Evolutionary conservation across 2,329 filamentous ascomycete species (phyloP), one percentile per base, ranked within the genome.

Genomic region (Bretziella fagacearum): DNA sequence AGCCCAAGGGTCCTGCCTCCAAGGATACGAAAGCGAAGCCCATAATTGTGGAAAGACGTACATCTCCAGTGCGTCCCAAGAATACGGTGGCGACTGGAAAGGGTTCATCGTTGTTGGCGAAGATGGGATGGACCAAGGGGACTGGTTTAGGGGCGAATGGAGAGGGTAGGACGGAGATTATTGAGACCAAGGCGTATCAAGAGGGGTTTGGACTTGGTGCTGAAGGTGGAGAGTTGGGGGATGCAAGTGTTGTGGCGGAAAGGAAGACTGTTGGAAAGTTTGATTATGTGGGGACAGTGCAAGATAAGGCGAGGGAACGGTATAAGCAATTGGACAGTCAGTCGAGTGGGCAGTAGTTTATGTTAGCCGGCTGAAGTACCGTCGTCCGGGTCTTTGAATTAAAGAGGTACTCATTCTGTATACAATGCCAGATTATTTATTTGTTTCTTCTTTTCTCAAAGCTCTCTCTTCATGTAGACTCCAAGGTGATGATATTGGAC

Each of bases 101-200:
- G 59, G 78, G 79, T 10, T 76, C 76, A 0, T 73, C 74, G 2
- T 67, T 84, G 56, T 65, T 84, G 32, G 74, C 76, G 32, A 84
- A 83, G 64, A 81, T 82, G 74, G 80, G 80, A 22, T 84, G 79
- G 79, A 74, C 65, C 18, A 65, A 69, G 1, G 79, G 80, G 6
- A 67, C 70, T 48, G 79, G 80, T 0, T 64, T 84, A 3, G 80
- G 80, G 2, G 75, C 71, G 0, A 68, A 71, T 39, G 75, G 74
- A 4, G 68, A 69, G 4, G 80, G 80, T 0, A 68, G 73, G 36
- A 80, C 73, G 0, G 71, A 78, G 44, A 75, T 74, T 3, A 73
- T 84, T 46, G 68, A 70, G 25, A 77, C 77, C 10, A 70, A 73
- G 45, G 69, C 77, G 6, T 84, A 84, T 58, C 67, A 73, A 17